phyloP scores from a whole-genome alignment of 208 protist genomes.

The Borovskyia barvae region DNA sequence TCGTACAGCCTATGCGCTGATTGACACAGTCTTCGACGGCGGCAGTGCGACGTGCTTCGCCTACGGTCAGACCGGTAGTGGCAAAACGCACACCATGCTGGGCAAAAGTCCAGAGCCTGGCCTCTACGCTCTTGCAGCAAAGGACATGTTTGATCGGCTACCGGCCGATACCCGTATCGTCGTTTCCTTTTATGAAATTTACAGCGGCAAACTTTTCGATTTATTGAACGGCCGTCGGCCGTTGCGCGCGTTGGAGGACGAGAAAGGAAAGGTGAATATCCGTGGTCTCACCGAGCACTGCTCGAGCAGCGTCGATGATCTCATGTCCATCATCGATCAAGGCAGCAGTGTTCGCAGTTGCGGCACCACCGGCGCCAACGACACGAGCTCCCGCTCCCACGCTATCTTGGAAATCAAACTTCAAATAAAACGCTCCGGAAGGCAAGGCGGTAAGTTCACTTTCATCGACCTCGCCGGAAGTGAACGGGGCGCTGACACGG shows the following conservation, averaged over 20 bases:
- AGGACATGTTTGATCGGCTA: conserved; percentile 72
- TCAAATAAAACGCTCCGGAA: background rate
- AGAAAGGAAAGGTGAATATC: conserved; percentile 64
- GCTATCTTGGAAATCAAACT: conserved; percentile 91
- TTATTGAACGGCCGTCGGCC: conserved; percentile 71
- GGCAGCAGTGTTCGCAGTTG: conserved; percentile 80
- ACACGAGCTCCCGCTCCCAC: conserved; percentile 93
- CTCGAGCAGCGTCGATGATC: conserved; percentile 43
- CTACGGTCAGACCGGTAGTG: conserved; percentile 91
- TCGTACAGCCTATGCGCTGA: conserved; percentile 64
- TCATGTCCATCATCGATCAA: conserved; percentile 75
- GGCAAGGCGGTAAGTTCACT: conserved; percentile 51
- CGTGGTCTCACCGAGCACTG: conserved; percentile 60
- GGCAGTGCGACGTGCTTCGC: conserved; percentile 81
- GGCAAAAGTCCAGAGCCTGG: conserved; percentile 64
- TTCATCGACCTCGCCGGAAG: conserved; percentile 94
- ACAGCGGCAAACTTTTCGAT: conserved; percentile 75
- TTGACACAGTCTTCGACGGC: conserved; percentile 72
- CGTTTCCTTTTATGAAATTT: conserved; percentile 85
- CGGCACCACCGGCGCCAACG: conserved; percentile 94
- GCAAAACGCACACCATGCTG: conserved; percentile 92
- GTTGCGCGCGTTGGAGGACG: conserved; percentile 62
- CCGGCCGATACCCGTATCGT: conserved; percentile 29
- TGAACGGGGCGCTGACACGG: conserved; percentile 82
- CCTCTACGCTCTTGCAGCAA: conserved; percentile 62